phyloP scores from a whole-genome alignment of 176 grass and related monocot genomes.

The Ananas comosus region DNA sequence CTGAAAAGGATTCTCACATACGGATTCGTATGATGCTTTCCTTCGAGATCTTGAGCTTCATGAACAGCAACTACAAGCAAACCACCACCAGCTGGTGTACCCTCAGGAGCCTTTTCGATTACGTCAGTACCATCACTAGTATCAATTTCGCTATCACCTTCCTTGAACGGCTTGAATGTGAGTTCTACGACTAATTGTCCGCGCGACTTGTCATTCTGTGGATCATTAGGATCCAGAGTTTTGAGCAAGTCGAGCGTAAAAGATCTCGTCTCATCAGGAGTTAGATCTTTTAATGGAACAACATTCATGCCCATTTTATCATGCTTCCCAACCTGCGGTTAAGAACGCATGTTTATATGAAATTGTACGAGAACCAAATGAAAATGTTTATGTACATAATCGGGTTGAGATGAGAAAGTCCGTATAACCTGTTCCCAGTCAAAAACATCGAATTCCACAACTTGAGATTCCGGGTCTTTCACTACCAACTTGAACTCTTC shows the following conservation, averaged over 20 bases:
- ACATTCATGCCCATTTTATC: slow-evolving; percentile 64
- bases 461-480: slow-evolving; percentile 22
- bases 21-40: slow-evolving; percentile 84
- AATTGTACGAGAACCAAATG: not conserved
- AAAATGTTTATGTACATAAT: not conserved
- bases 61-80: slow-evolving; percentile 62
- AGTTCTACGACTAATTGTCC: slow-evolving; percentile 56
- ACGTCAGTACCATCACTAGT: slow-evolving; percentile 42
- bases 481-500: slow-evolving; percentile 19
- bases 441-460: slow-evolving; percentile 16
- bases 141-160: slow-evolving; percentile 44
- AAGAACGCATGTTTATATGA: not conserved
- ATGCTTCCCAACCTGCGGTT: slow-evolving; percentile 59
- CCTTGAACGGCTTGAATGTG: slow-evolving; percentile 60
- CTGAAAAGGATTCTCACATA: slow-evolving; percentile 56
- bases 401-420: not conserved
- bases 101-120: slow-evolving; percentile 61
- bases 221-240: slow-evolving; percentile 58
- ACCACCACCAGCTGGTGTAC: slow-evolving; percentile 63
- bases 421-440: slow-evolving; percentile 24
- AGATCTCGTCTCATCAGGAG: slow-evolving; percentile 54
- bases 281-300: slow-evolving; percentile 53
- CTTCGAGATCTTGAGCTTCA: slow-evolving; percentile 79
- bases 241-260: slow-evolving; percentile 70
- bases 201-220: slow-evolving; percentile 61